A percentile compares a stretch with the other conserved stretches of the same genome.
Evolutionary conservation across 2,329 filamentous ascomycete species (phyloP).

Genomic region (Didymella segeticola): DNA sequence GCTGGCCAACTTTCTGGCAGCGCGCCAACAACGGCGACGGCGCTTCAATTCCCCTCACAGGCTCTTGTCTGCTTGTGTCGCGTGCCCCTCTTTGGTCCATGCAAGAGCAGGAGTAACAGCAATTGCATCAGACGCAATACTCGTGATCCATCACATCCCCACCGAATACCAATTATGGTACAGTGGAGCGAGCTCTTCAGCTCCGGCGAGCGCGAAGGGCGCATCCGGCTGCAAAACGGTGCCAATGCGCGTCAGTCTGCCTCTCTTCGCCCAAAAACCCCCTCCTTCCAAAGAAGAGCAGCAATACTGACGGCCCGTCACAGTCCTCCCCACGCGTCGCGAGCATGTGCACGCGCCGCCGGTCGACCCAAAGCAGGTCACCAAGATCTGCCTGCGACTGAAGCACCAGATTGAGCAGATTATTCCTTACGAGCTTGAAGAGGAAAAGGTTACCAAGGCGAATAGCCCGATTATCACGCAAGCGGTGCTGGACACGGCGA

Average conservation of each 20-base stretch:
- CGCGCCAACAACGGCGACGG: constrained; percentile 10
- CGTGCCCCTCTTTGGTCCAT: not conserved
- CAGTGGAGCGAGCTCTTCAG: constrained; percentile 49
- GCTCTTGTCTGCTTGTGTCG: constrained; percentile 4
- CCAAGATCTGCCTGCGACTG: constrained; percentile 85
- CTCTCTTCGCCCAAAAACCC: not conserved
- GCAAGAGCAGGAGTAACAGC: not conserved
- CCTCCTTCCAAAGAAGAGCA: not conserved
- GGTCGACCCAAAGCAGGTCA: constrained; percentile 79
- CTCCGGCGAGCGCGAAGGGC: constrained; percentile 46
- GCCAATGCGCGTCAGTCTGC: constrained; percentile 46
- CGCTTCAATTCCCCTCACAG: constrained; percentile 6
- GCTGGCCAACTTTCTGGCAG: constrained; percentile 16
- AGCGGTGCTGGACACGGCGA: constrained; percentile 80
- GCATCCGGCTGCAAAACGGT: constrained; percentile 52
- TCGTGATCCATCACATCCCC: not conserved
- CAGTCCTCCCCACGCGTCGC: constrained; percentile 72
- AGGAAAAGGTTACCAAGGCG: constrained; percentile 73
- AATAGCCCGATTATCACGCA: constrained; percentile 86
- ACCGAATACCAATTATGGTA: constrained; percentile 41
- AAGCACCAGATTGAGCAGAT: constrained; percentile 90
- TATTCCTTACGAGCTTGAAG: constrained; percentile 87
- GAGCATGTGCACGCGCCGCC: constrained; percentile 68
- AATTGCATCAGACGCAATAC: not conserved
- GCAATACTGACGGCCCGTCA: not conserved